Evolutionary conservation across 345 rosid genomes (phyloP).

Genomic region (Orychophragmus violaceus): DNA sequence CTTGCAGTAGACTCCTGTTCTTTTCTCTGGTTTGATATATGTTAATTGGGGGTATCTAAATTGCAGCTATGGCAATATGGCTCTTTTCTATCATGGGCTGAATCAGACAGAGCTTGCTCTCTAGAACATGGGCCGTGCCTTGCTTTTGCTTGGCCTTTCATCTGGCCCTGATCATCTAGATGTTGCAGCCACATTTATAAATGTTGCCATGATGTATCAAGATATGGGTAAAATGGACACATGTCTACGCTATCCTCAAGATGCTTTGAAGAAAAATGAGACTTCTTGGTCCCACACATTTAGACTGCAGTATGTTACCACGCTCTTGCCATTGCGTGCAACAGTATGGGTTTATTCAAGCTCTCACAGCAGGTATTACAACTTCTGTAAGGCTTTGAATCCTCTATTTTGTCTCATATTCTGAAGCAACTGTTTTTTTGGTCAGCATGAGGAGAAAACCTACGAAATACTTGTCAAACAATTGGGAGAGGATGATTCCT

Average conservation of each 20-base stretch:
- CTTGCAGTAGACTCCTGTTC: background rate
- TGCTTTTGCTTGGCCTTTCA: slow-evolving; percentile 81
- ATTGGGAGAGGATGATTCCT: slow-evolving; percentile 90
- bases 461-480: too few relatives aligned
- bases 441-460: slow-evolving; percentile 94
- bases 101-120: slow-evolving; percentile 90
- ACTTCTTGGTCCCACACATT: slow-evolving; percentile 81
- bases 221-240: slow-evolving; percentile 92
- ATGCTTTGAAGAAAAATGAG: slow-evolving; percentile 93
- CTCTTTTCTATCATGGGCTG: slow-evolving; percentile 95
- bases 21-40: background rate
- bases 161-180: slow-evolving; percentile 97
- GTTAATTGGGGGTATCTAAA: background rate
- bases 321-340: too few relatives aligned
- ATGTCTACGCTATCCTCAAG: slow-evolving; percentile 97
- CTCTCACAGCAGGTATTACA: too few relatives aligned
- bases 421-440: background rate
- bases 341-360: too few relatives aligned
- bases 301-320: too few relatives aligned
- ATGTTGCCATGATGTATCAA: too few relatives aligned
- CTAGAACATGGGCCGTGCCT: slow-evolving; percentile 93
- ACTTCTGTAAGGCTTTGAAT: background rate
- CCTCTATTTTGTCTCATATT: background rate
- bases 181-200: slow-evolving; percentile 95
- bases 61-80: slow-evolving; percentile 96